Base-by-base conservation (phyloP, 2,329 filamentous ascomycete genomes). In the Penicillium crustosum region DNA sequence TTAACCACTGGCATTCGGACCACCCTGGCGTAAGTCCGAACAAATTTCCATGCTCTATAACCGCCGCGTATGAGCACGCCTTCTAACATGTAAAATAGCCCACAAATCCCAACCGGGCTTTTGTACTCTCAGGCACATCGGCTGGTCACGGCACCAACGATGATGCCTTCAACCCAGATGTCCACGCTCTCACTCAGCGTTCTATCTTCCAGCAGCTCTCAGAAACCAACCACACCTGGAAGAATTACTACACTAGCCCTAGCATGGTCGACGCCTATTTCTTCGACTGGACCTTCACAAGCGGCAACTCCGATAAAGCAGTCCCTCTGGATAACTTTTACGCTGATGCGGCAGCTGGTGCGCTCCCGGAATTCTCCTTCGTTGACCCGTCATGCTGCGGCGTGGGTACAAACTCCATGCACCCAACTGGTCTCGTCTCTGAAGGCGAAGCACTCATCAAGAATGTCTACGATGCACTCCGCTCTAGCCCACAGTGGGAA, bases 1-100 rank as follows among this genome's bases (percentile, higher is more conserved):
- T 80, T 54, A 78, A 79, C 70, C 70, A 76, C 67, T 80, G 77
- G 78, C 73, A 77, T 66, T 77, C 75, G 38, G 74, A 73, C 54
- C 63, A 78, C 19, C 74, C 75, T 2, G 77, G 77, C 6, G 76
- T 78, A 68, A 66, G 75, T 74, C 21, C n/a, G 38, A 25, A 13
- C 19, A 17, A n/a, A 17, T n/a, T 15, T 17, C 12, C 19, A 10
- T 49, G 33, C 23, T 19, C 17, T 25, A 25, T 23, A 19, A 48
- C 21, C n/a, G n/a, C 8, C 9, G 31, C 49, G 19, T 12, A 38
- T 3, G 31, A 47, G n/a, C 9, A 36, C 3, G 31, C 23, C 53
- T 23, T 23, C 55, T 65, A 59, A 57, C 33, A 23, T 23, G 10
- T 35, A 9, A 7, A 55, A 35, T 50, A 77, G 75, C 77, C 76